These are phyloP conservation scores for Geranium brycei DNA, from an alignment of 345 rosid species.

Conservation along the genomic window DNA sequence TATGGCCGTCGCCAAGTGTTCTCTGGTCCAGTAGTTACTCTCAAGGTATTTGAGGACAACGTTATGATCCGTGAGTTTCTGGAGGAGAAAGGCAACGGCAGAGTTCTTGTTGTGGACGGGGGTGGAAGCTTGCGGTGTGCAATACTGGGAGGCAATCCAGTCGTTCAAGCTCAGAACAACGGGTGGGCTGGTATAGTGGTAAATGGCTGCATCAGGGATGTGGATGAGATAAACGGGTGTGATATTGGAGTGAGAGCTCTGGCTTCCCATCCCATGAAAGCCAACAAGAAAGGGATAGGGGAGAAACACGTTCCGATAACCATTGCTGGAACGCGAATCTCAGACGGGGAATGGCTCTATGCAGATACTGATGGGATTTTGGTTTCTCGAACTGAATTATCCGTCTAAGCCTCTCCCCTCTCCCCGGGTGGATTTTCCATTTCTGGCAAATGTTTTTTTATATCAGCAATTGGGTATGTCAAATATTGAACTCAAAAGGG, in stretches of 20 bases:
- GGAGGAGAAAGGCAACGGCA: constrained; percentile 33
- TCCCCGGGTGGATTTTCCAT: too few species aligned
- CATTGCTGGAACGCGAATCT: constrained; percentile 17
- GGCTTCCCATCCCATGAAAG: constrained; percentile 44
- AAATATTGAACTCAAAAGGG: too few species aligned
- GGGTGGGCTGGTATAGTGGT: constrained; percentile 48
- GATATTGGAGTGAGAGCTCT: constrained; percentile 42
- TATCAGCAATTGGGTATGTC: too few species aligned
- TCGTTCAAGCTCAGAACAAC: constrained; percentile 32
- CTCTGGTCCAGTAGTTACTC: constrained; percentile 32
- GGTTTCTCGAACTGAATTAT: constrained; percentile 11
- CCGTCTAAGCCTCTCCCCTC: constrained; percentile 1
- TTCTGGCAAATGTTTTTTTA: too few species aligned
- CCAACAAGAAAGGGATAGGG: constrained; percentile 23
- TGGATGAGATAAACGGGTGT: constrained; percentile 42
- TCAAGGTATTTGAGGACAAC: constrained; percentile 45
- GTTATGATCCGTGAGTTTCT: constrained; percentile 39
- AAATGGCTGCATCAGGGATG: constrained; percentile 41
- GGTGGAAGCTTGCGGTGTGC: constrained; percentile 19
- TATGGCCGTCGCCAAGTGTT: constrained; percentile 20
- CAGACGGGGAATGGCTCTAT: constrained; percentile 16
- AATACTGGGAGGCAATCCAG: constrained; percentile 19
- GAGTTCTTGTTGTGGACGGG: constrained; percentile 20
- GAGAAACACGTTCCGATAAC: constrained; percentile 17
- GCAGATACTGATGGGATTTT: constrained; percentile 18